Evolutionary conservation across 768 basidiomycete genomes (phyloP), one percentile per base, ranked within the genome.

Genomic region (Gloeostereum incarnatum): DNA sequence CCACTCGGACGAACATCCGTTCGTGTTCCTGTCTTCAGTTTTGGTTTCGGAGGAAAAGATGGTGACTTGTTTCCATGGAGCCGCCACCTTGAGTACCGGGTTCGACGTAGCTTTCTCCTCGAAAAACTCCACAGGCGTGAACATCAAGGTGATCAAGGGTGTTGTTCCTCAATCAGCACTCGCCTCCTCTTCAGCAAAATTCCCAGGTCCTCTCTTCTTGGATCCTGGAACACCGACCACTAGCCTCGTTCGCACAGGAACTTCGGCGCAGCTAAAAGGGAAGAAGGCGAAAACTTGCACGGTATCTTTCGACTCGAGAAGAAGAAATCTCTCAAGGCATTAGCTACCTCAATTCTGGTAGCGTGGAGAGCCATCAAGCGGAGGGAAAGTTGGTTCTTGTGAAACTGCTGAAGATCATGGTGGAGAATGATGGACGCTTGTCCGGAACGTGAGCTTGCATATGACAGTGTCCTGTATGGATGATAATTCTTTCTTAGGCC

Each of bases 1-100:
- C 85, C 86, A 4, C 60, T 91, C 2, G 78, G 81, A 20, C 74
- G 88, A 31, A 78, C 81, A 4, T 66, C 78, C 2, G 74, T 73
- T 39, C 75, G 77, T 25, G 75, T 80, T 6, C 93, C 93, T 0
- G 66, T 96, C 20, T 65, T 93, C 38, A 83, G 78, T 44, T 96
- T 97, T 49, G 94, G 94, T 0, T 92, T 93, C 49, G 91, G 91
- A n/a, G 93, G 93, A 8, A 84, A 83, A n/a, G 51, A 50, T 97
- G 41, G 71, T 93, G 6, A 81, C 88, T 6, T 93, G 87, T 56
- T 96, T 94, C 65, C 90, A 88, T 48, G 73, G 75, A 21, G 69
- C 74, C 36, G 62, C 72, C 9, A 72, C 75, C 11, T 56, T 82
- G 53, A 76, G 67, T 54, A 77, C 81, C 14, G 81, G 84, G 30